A percentile compares a stretch with the other conserved stretches of the same genome.
phyloP scores from a whole-genome alignment of 495 filamentous ascomycete species.

The Oidiodendron maius region DNA sequence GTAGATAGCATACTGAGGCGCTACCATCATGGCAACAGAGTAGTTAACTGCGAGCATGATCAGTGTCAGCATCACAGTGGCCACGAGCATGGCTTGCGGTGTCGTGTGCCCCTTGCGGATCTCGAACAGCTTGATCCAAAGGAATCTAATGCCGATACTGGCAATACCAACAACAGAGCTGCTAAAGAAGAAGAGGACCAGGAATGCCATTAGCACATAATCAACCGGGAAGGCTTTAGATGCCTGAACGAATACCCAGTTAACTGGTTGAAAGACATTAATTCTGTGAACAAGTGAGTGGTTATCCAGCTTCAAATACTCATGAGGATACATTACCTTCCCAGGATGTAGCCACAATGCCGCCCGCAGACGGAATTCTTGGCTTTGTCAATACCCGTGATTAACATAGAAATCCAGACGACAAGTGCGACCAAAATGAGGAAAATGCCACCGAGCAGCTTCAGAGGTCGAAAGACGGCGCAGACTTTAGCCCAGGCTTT shows the following conservation, averaged over 20 bases:
- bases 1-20: conserved; percentile 91
- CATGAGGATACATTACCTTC: no score
- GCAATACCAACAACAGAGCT: conserved; percentile 81
- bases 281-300: no score
- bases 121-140: conserved; percentile 89
- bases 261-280: conserved; percentile 91
- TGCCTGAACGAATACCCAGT: conserved; percentile 80
- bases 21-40: conserved; percentile 81
- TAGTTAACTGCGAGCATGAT: conserved; percentile 89
- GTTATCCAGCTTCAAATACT: no score
- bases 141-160: conserved; percentile 84
- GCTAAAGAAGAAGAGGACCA: conserved; percentile 81
- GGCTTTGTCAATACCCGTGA: conserved; percentile 93
- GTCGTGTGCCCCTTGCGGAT: conserved; percentile 83
- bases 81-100: conserved; percentile 86
- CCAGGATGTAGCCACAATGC: conserved; percentile 90
- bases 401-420: conserved; percentile 86
- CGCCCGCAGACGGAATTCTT: conserved; percentile 89
- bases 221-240: conserved; percentile 86
- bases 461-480: conserved; percentile 73
- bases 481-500: conserved; percentile 70
- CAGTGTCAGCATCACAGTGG: conserved; percentile 84
- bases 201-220: conserved; percentile 76
- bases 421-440: conserved; percentile 64
- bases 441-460: conserved; percentile 77